Evolutionary conservation across 2,329 filamentous ascomycete genomes (phyloP), one percentile per base, ranked within the genome.

Genomic region (Microdochium paspali): DNA sequence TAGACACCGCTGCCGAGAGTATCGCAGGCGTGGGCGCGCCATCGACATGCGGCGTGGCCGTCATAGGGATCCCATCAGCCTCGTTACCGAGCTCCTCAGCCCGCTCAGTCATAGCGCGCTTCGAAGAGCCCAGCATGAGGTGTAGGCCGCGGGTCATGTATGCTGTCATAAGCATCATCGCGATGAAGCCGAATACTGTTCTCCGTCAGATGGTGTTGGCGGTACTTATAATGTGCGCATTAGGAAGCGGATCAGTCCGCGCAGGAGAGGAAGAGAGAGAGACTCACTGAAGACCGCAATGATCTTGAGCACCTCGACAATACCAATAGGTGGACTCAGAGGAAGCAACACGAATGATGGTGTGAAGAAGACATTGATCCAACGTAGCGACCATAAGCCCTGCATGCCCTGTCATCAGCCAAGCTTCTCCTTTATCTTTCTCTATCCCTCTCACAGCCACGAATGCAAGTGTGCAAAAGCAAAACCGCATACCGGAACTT

Each of bases 271-370:
- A n/a, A n/a, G n/a, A 6, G 10, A 15, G 10, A 15, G 31, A n/a
- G 10, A 35, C 73, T 56, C 54, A 80, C 77, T 54, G 55, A 81
- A 82, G 1, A 82, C 73, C 23, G 66, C 74, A 50, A 81, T 77
- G 35, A 82, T 79, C 56, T 80, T 79, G 32, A 69, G 68, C 12
- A 81, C 74, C 54, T 82, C 79, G 0, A 68, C 54, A 2, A 71
- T 69, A 20, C 74, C 69, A 18, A 82, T 76, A 0, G 69, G 53
- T 1, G 76, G 70, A 53, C 76, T 80, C 2, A 82, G 64, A 6
- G 79, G 77, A 1, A 82, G 63, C 24, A 79, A 65, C 7, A 82
- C 70, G 61, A 82, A 82, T 0, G 76, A 73, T 9, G 77, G 78
- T 2, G 73, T 77, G 54, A 82, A 81, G 53, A 79, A 72, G 45